These are phyloP conservation scores for Kitagawia praeruptora DNA, from an alignment of 129 eudicot species.

Conservation along the genomic window DNA sequence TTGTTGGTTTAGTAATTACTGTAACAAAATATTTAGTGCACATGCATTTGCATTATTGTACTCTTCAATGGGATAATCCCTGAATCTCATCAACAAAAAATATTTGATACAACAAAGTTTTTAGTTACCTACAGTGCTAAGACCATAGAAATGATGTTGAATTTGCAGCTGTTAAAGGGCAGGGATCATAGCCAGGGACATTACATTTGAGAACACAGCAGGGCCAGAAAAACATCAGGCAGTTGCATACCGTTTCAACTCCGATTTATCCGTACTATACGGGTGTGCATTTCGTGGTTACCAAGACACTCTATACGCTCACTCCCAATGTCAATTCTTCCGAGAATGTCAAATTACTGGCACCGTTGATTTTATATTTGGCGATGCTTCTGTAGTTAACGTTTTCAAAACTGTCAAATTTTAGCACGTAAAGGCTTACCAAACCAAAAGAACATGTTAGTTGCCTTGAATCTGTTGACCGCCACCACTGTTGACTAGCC, in stretches of 20 bases:
- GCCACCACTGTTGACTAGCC: too few relatives aligned
- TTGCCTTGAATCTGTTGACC: too few relatives aligned
- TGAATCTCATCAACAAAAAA: background rate
- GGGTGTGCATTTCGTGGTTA: slow-evolving; percentile 67
- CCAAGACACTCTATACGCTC: slow-evolving; percentile 89
- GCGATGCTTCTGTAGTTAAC: slow-evolving; percentile 57
- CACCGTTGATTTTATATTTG: slow-evolving; percentile 85
- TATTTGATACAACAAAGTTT: background rate
- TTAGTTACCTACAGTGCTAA: background rate
- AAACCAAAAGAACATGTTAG: slow-evolving; percentile 62
- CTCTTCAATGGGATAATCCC: background rate
- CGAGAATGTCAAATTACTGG: slow-evolving; percentile 74
- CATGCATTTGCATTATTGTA: background rate
- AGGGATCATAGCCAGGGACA: slow-evolving; percentile 72
- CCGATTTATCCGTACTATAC: slow-evolving; percentile 67
- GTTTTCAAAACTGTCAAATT: slow-evolving; percentile 71
- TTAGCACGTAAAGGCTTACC: slow-evolving; percentile 68
- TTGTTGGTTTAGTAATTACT: background rate
- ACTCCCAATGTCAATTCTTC: slow-evolving; percentile 73
- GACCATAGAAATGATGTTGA: background rate
- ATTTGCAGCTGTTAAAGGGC: slow-evolving; percentile 62
- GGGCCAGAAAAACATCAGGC: slow-evolving; percentile 94
- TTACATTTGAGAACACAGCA: slow-evolving; percentile 77
- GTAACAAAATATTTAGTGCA: too few relatives aligned
- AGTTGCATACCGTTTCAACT: slow-evolving; percentile 67